Conservation (phyloP, 306 rosid genomes). For the Vachellia pachyceras region DNA sequence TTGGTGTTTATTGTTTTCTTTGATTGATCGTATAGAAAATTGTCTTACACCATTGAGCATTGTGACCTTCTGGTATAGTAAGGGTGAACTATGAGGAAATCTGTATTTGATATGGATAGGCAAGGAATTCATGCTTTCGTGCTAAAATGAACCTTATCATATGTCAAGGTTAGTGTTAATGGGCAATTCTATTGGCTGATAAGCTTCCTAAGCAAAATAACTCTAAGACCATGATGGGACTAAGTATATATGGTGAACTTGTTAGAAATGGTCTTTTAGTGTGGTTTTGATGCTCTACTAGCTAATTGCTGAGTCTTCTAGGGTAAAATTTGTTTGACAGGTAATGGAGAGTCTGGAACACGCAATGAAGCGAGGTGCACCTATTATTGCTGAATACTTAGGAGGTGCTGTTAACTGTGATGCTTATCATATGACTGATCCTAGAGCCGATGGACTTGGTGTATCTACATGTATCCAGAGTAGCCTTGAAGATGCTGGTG, state of each 20-base stretch:
- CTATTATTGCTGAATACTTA: conserved; percentile 92
- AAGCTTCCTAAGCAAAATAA: conserved; percentile 3
- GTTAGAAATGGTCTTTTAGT: not conserved
- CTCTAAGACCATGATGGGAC: not conserved
- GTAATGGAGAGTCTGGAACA: conserved; percentile 98
- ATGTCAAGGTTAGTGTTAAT: not conserved
- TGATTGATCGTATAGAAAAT: not conserved
- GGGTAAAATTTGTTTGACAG: conserved; percentile 43
- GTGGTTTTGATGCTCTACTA: not conserved
- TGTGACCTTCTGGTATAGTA: conserved; percentile 27
- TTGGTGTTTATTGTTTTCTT: not conserved
- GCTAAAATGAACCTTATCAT: not conserved
- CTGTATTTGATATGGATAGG: not conserved
- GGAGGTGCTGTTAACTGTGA: conserved; percentile 99
- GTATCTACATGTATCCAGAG: conserved; percentile 93
- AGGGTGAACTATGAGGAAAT: not conserved
- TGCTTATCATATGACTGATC: conserved; percentile 99
- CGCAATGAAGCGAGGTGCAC: conserved; percentile 94
- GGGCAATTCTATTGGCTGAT: not conserved
- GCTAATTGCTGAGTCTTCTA: conserved; percentile 16
- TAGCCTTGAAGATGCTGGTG: conserved; percentile 97
- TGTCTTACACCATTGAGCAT: conserved; percentile 2
- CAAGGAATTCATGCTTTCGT: not conserved
- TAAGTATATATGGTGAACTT: not conserved
- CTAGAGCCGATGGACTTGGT: conserved; percentile 97